Percentiles rank a stretch among this genome's conserved stretches.
phyloP scores from a whole-genome alignment of 345 rosid species.

The Combretum micranthum region DNA sequence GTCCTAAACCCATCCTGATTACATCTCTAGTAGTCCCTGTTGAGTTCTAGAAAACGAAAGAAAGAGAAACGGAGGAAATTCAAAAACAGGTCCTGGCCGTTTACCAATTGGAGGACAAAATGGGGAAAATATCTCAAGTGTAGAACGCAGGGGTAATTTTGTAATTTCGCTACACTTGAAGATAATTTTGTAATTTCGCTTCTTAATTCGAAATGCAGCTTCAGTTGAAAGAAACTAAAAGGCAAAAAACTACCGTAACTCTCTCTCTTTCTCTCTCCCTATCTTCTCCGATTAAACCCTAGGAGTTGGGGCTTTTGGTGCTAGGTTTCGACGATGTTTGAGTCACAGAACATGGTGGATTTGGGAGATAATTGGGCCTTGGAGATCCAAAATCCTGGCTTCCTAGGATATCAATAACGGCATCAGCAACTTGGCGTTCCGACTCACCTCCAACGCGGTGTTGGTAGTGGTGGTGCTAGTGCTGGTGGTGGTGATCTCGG shows the following conservation, averaged over 20 bases:
- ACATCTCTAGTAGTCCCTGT: too few relatives aligned
- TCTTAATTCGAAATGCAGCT: background rate
- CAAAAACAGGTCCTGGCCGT: too few relatives aligned
- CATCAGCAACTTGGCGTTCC: conserved; percentile 18
- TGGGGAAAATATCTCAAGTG: too few relatives aligned
- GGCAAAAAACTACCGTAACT: background rate
- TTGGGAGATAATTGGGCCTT: conserved; percentile 44
- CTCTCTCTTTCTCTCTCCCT: background rate
- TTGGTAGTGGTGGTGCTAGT: conserved; percentile 40
- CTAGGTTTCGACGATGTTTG: conserved; percentile 32
- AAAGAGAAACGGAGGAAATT: too few relatives aligned
- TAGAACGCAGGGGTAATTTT: too few relatives aligned
- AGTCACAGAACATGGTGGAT: conserved; percentile 51
- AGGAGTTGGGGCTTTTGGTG: background rate
- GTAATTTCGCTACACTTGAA: background rate
- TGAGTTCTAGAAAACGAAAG: too few relatives aligned
- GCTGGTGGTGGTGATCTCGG: conserved; percentile 42
- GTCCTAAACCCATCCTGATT: too few relatives aligned
- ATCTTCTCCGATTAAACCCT: background rate
- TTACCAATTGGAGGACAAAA: too few relatives aligned
- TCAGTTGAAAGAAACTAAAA: background rate
- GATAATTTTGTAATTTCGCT: background rate
- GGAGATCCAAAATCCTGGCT: conserved; percentile 69
- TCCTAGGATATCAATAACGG: conserved; percentile 34
- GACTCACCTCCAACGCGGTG: conserved; percentile 26